Percentiles rank a stretch among this genome's conserved stretches.
Evolutionary conservation across 805 yeast genomes (phyloP).

Genomic region (Sporopachydermia quercuum): DNA sequence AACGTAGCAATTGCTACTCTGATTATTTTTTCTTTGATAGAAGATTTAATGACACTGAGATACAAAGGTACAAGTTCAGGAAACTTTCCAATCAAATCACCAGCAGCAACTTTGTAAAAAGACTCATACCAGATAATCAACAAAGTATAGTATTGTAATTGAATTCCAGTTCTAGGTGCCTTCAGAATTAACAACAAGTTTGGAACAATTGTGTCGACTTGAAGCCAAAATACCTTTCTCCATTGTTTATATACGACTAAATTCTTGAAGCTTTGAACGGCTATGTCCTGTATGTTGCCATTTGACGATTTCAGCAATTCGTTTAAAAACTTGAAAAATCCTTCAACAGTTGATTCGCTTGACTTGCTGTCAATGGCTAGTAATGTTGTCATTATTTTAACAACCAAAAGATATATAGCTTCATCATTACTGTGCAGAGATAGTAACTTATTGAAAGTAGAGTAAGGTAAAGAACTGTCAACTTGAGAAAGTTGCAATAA

Average conservation of each 20-base stretch:
- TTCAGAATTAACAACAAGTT: slow-evolving; percentile 32
- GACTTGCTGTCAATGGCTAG: slow-evolving; percentile 19
- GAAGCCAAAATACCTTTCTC: slow-evolving; percentile 36
- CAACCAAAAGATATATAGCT: slow-evolving; percentile 37
- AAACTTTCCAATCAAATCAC: slow-evolving; percentile 33
- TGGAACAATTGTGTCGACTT: slow-evolving; percentile 30
- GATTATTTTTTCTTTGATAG: slow-evolving; percentile 85
- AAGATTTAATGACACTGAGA: slow-evolving; percentile 49
- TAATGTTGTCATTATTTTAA: slow-evolving; percentile 38
- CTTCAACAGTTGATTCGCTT: slow-evolving; percentile 22
- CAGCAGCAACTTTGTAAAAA: slow-evolving; percentile 43
- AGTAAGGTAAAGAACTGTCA: slow-evolving; percentile 34
- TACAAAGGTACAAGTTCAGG: slow-evolving; percentile 33
- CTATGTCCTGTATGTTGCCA: slow-evolving; percentile 40
- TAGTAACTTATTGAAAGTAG: slow-evolving; percentile 37
- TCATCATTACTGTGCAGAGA: slow-evolving; percentile 32
- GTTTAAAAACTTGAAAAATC: slow-evolving; percentile 18
- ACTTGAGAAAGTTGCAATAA: slow-evolving; percentile 27
- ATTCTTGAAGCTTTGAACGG: slow-evolving; percentile 50
- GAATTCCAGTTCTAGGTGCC: slow-evolving; percentile 39
- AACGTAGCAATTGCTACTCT: slow-evolving; percentile 70
- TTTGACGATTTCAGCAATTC: slow-evolving; percentile 23
- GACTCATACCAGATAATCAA: slow-evolving; percentile 76
- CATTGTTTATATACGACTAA: slow-evolving; percentile 38
- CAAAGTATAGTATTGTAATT: slow-evolving; percentile 69